Evolutionary conservation across 176 grass and related monocot species (phyloP).

Genomic region (Olyra latifolia): DNA sequence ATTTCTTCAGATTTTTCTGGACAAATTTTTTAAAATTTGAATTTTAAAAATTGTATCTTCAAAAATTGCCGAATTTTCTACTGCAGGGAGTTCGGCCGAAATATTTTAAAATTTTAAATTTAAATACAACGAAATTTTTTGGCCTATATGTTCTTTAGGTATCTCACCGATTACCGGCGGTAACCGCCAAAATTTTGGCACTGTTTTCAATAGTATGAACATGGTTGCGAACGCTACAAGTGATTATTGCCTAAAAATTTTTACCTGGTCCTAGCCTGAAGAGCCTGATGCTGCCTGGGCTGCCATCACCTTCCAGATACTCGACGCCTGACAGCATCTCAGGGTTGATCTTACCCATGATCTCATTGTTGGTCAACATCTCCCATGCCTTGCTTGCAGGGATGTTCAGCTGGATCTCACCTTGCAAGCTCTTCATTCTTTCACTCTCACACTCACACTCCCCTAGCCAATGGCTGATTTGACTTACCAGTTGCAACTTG

Average conservation of each 20-base stretch:
- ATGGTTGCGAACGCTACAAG: background rate
- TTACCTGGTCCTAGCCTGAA: conserved; percentile 53
- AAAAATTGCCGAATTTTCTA: no score
- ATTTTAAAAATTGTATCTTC: no score
- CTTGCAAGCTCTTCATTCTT: conserved; percentile 40
- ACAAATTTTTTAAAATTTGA: no score
- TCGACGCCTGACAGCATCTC: conserved; percentile 48
- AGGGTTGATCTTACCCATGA: conserved; percentile 34
- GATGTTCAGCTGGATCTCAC: conserved; percentile 49
- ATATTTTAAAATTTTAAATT: no score
- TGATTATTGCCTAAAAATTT: background rate
- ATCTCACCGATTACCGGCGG: no score
- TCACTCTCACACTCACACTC: background rate
- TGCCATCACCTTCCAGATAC: conserved; percentile 50
- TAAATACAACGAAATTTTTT: no score
- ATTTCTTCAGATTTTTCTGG: no score
- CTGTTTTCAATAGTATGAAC: background rate
- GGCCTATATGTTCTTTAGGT: no score
- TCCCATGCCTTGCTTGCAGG: conserved; percentile 56
- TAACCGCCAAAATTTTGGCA: no score
- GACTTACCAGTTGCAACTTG: background rate
- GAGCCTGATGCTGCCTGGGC: conserved; percentile 41
- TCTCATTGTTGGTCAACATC: conserved; percentile 52
- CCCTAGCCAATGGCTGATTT: background rate
- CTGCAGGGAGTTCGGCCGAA: no score